Evolutionary conservation across 345 rosid species (phyloP), one percentile per base, ranked within the genome.

Genomic region (Durio zibethinus): DNA sequence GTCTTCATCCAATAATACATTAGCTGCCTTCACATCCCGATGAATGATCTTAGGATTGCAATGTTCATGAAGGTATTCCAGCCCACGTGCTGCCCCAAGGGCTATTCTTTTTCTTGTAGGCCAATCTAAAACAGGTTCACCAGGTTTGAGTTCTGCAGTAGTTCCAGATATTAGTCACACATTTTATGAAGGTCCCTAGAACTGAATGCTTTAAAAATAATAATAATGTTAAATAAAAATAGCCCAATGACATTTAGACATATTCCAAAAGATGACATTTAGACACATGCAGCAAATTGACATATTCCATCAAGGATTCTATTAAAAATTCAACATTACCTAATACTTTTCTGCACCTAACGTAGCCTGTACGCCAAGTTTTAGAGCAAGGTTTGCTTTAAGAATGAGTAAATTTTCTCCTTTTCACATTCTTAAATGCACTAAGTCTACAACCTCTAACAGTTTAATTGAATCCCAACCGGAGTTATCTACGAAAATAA

Each of bases 1-100:
- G 81, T 93, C 99, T 77, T 89, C 97, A 78, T 96, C 99, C 1
- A 96, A 87, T 59, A 96, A 80, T 27, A 96, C 97, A 56, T 96
- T 96, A 18, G 98, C 99, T n/a, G 98, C 99, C 77, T 96, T 96
- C 69, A 96, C 99, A 59, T 96, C 98, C 7, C 99, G 88, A 84
- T 96, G 99, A 74, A 93, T 96, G 66, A 95, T 95, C 85, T 95
- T 95, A 15, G 99, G 99, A 75, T 90, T 95, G 87, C 99, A 95
- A 31, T 95, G 98, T 47, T 93, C 99, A 29, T 95, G 98, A 74
- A 95, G 99, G 84, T 95, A 95, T 68, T 95, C 99, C 77, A 95
- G 89, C 72, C 99, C 98, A 35, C 99, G 94, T 27, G 98, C 97
- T 67, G 98, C 93, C 31, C 99, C 99, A 50, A 95, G 84, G 1